phyloP scores from a whole-genome alignment of 179 eudicot genomes.

The Spergularia azorica region DNA sequence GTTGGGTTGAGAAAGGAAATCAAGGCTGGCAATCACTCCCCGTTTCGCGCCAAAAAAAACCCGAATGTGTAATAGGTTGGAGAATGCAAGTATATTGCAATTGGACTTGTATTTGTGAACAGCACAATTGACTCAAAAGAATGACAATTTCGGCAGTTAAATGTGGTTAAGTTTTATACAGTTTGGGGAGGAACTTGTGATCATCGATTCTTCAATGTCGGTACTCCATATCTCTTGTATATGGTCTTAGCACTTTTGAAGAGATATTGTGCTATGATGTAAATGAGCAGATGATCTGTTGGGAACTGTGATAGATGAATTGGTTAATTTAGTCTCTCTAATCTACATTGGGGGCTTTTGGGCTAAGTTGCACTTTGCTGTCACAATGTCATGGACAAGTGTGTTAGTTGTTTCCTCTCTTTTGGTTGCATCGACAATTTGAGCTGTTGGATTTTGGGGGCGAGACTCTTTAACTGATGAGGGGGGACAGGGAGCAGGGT shows the following conservation, averaged over 20 bases:
- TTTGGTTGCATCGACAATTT: not conserved
- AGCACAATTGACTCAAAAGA: no score
- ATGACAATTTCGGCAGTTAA: not conserved
- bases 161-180: no score
- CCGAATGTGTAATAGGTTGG: not conserved
- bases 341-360: not conserved
- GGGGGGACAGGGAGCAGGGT: not conserved
- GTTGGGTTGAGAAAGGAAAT: conserved; percentile 11
- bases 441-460: not conserved
- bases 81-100: no score
- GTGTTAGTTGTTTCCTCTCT: no score
- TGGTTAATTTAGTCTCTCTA: not conserved
- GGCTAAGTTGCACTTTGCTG: not conserved
- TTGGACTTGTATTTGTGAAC: not conserved
- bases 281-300: not conserved
- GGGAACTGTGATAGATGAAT: not conserved
- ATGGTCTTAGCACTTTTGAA: not conserved
- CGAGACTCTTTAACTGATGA: not conserved
- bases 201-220: not conserved
- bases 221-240: not conserved
- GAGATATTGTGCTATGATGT: not conserved
- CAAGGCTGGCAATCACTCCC: not conserved
- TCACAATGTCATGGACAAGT: no score
- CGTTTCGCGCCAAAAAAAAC: not conserved
- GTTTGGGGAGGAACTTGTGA: not conserved